These are phyloP conservation scores for Nannochloropsis salina DNA, from an alignment of 108 stramenopile genomes.

Conservation along the genomic window DNA sequence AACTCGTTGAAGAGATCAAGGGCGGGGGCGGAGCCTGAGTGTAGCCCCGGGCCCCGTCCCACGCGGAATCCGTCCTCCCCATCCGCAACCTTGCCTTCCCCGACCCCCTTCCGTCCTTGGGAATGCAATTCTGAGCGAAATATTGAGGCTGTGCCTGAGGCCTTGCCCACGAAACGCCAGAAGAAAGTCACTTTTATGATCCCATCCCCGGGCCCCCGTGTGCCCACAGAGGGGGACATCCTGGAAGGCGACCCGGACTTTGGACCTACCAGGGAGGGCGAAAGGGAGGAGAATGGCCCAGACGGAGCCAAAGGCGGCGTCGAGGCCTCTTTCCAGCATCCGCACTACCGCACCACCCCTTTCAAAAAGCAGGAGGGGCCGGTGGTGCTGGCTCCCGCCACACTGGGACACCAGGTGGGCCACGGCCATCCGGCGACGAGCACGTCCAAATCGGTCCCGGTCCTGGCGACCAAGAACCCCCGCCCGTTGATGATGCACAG, in stretches of 20 bases:
- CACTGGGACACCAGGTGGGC: not conserved
- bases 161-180: not conserved
- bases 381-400: not conserved
- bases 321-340: not conserved
- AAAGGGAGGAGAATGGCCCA: not conserved
- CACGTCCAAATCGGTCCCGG: not conserved
- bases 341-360: not conserved
- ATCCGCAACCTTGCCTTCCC: not conserved
- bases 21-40: no score
- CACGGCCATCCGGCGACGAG: not conserved
- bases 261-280: not conserved
- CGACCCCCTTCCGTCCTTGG: not conserved
- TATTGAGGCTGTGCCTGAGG: not conserved
- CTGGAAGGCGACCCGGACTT: not conserved
- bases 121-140: not conserved
- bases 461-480: not conserved
- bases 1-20: no score
- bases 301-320: not conserved
- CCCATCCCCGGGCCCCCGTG: not conserved
- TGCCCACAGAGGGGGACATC: not conserved
- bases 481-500: not conserved
- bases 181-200: constrained; percentile 7
- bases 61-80: not conserved
- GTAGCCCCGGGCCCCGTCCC: not conserved
- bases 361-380: not conserved